phyloP scores from a whole-genome alignment of 371 early-diverging fungal genomes.

The Mortierella sp. region DNA sequence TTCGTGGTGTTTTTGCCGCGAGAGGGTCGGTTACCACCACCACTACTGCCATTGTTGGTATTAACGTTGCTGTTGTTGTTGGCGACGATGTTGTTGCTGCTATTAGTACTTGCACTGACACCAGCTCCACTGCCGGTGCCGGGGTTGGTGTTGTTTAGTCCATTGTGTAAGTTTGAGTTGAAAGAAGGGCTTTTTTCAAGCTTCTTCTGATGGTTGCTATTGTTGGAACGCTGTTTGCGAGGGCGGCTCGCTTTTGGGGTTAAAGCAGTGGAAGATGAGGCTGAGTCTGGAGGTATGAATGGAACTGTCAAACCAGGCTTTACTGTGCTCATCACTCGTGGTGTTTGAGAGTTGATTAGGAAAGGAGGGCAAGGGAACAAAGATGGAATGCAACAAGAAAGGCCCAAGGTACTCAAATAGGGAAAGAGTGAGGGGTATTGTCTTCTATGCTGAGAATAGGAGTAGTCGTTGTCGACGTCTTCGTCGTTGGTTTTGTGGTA shows the following conservation, averaged over 20 bases:
- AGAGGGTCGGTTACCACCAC: constrained; percentile 1
- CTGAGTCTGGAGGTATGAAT: constrained; percentile 50
- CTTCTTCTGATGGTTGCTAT: constrained; percentile 33
- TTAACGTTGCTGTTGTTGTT: constrained; percentile 11
- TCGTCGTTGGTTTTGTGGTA: constrained; percentile 4
- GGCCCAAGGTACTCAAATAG: constrained; percentile 17
- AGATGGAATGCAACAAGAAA: not conserved
- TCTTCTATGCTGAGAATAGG: not conserved
- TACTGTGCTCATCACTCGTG: constrained; percentile 58
- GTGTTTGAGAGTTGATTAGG: constrained; percentile 5
- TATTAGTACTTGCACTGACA: constrained; percentile 4
- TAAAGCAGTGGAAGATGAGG: constrained; percentile 16
- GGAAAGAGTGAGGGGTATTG: constrained; percentile 18
- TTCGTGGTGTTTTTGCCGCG: constrained; percentile 14
- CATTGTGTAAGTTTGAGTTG: constrained; percentile 44
- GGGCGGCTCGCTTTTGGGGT: constrained; percentile 21
- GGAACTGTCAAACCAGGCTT: constrained; percentile 56
- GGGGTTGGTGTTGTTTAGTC: constrained; percentile 21
- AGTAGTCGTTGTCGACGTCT: constrained; percentile 3
- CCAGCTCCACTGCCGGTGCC: not conserved
- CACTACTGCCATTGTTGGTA: constrained; percentile 9
- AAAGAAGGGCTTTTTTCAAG: constrained; percentile 48
- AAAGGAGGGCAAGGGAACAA: constrained; percentile 8
- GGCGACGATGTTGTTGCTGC: not conserved
- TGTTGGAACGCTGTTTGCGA: constrained; percentile 33